phyloP scores from a whole-genome alignment of 192 early-diverging fungal genomes.

The Pecoramyces ruminantium region DNA sequence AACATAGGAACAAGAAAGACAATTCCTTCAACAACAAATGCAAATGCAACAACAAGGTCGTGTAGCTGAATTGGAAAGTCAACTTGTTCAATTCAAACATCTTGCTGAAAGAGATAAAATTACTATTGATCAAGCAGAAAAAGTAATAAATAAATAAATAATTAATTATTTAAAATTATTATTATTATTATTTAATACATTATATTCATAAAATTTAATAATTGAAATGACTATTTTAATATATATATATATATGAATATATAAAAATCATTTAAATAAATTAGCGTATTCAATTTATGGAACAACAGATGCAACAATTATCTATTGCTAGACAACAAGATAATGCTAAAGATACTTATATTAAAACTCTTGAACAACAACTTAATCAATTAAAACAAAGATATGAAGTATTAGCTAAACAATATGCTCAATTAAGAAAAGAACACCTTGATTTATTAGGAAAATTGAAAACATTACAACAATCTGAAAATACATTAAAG shows the following conservation, averaged over 20 bases:
- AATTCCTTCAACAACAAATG: conserved; percentile 28
- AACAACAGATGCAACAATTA: conserved; percentile 63
- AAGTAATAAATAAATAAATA: conserved; percentile 16
- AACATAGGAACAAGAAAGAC: background rate
- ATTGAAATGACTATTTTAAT: too few species aligned
- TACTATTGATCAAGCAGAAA: conserved; percentile 71
- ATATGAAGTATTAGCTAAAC: conserved; percentile 90
- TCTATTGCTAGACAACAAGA: conserved; percentile 56
- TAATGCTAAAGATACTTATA: conserved; percentile 45
- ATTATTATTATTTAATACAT: too few species aligned
- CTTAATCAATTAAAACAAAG: conserved; percentile 93
- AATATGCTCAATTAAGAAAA: conserved; percentile 92
- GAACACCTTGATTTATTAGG: conserved; percentile 84
- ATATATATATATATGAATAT: too few species aligned
- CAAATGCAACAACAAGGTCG: conserved; percentile 58
- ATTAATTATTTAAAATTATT: too few species aligned
- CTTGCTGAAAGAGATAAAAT: conserved; percentile 72
- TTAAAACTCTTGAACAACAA: conserved; percentile 39
- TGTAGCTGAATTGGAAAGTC: conserved; percentile 54
- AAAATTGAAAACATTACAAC: conserved; percentile 74
- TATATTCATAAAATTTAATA: too few species aligned
- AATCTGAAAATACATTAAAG: conserved; percentile 58
- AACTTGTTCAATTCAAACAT: conserved; percentile 55
- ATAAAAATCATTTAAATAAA: background rate
- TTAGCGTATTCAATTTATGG: conserved; percentile 61